A percentile compares a stretch with the other conserved stretches of the same genome.
Conservation (phyloP, 1,139 yeast genomes). For the Kodamaea suecica region DNA sequence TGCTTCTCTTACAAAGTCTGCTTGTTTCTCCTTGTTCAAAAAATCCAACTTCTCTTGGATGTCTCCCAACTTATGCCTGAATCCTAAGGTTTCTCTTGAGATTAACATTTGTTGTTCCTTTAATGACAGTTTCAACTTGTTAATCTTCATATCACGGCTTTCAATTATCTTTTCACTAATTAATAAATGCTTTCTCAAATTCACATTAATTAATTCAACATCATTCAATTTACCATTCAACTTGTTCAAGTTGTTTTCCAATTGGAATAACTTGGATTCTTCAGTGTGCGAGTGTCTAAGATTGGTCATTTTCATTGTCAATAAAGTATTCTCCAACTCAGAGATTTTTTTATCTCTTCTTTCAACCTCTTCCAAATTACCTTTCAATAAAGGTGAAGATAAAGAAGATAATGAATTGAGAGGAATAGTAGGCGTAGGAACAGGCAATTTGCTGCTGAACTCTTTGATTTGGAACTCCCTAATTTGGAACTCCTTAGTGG, state of each 20-base stretch:
- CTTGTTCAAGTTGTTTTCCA: constrained; percentile 39
- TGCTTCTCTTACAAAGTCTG: constrained; percentile 16
- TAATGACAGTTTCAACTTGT: constrained; percentile 50
- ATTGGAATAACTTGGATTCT: constrained; percentile 38
- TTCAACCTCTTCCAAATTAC: constrained; percentile 24
- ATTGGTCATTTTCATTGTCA: constrained; percentile 35
- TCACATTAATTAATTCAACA: constrained; percentile 37
- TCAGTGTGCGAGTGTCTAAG: constrained; percentile 43
- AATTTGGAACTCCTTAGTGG: constrained; percentile 9
- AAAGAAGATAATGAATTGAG: constrained; percentile 13
- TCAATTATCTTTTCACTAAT: constrained; percentile 59
- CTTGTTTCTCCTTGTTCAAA: constrained; percentile 17
- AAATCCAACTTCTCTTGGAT: constrained; percentile 39
- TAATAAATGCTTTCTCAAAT: constrained; percentile 39
- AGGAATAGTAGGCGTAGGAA: constrained; percentile 10
- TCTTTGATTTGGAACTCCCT: constrained; percentile 11
- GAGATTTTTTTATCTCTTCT: constrained; percentile 37
- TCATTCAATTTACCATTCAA: constrained; percentile 40
- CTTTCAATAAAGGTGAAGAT: constrained; percentile 7
- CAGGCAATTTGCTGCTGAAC: constrained; percentile 8
- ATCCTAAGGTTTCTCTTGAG: constrained; percentile 48
- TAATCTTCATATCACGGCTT: constrained; percentile 58
- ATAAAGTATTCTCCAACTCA: constrained; percentile 36
- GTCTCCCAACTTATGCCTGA: constrained; percentile 48
- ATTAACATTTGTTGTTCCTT: constrained; percentile 51